Conservation (phyloP, 148 eudicot genomes). For the Salicornia ramosissima region DNA sequence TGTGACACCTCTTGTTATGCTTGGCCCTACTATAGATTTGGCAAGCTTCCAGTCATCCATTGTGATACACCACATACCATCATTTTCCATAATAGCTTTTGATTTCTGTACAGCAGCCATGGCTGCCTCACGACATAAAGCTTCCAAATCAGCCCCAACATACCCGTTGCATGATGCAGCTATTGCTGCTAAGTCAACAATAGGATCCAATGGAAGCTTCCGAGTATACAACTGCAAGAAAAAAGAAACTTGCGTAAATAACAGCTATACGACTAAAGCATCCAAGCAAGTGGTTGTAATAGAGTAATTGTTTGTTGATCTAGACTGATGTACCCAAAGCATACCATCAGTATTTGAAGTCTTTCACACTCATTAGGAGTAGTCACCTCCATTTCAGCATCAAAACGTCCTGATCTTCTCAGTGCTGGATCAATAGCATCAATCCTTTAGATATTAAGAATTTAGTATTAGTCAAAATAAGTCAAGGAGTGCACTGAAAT, state of each 20-base stretch:
- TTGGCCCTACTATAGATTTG: conserved; percentile 70
- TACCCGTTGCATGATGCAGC: conserved; percentile 96
- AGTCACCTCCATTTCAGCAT: conserved; percentile 86
- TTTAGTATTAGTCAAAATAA: conserved; percentile 18
- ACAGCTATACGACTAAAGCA: neutral
- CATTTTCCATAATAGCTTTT: conserved; percentile 31
- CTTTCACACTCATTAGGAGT: conserved; percentile 90
- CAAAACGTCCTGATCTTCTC: conserved; percentile 95
- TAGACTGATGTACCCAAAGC: conserved; percentile 3
- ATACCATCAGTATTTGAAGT: conserved; percentile 65
- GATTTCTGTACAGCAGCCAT: conserved; percentile 41
- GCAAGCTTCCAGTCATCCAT: conserved; percentile 81
- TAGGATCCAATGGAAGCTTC: conserved; percentile 57
- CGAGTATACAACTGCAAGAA: conserved; percentile 64
- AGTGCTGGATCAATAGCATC: conserved; percentile 95
- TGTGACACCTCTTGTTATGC: conserved; percentile 90
- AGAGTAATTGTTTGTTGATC: neutral
- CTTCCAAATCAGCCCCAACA: conserved; percentile 97
- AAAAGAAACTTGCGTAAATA: conserved; percentile 1
- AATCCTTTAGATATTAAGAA: conserved; percentile 45
- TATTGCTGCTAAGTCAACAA: conserved; percentile 53
- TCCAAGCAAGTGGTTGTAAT: neutral
- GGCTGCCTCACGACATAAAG: conserved; percentile 87
- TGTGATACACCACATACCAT: conserved; percentile 39
- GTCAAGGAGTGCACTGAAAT: neutral